Evolutionary conservation across 129 eudicot genomes (phyloP), one percentile per base, ranked within the genome.

Genomic region (Artemisia argyi): DNA sequence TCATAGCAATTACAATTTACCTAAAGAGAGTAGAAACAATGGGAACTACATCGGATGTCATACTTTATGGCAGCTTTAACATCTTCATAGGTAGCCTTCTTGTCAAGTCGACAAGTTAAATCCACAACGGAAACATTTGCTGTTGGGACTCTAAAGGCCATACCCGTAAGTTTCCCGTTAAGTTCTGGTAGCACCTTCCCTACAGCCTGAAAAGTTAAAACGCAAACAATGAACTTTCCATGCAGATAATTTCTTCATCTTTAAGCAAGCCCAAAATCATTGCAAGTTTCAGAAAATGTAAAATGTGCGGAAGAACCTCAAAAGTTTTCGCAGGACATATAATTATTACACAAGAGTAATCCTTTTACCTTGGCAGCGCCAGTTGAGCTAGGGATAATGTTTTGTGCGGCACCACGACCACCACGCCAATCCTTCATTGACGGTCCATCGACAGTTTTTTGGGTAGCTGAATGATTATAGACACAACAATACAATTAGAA

Each of bases 371-470:
- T 94, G 60, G 99, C 99, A 55, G 98, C 98, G 44, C 97, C 97
- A 67, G 97, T 94, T 10, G 97, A 94, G 66, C 98, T 94, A 65
- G 97, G 98, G 68, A 94, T 94, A 62, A 94, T 94, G 77, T 94
- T 94, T 55, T 94, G 98, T 54, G 85, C 86, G 71, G 98, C 98
- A 55, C 98, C 98, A 68, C 98, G 92, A 44, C 97, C 98, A 12
- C 98, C 98, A 24, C 98, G 82, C 98, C 98, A 94, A 71, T 94
- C 98, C 85, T 94, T 94, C 98, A 90, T 90, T 67, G 97, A 94
- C 72, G 98, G 98, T 30, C 98, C 97, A 78, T 94, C 98, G 68
- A 94, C 98, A 0, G 98, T 86, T 84, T 94, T 94, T 58, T 94
- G 98, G 26, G 98, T 94, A 54, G 98, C 98, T 94, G 85, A 69